These are phyloP conservation scores for Noccaea bulbosa DNA, from an alignment of 345 rosid species.

Conservation along the genomic window DNA sequence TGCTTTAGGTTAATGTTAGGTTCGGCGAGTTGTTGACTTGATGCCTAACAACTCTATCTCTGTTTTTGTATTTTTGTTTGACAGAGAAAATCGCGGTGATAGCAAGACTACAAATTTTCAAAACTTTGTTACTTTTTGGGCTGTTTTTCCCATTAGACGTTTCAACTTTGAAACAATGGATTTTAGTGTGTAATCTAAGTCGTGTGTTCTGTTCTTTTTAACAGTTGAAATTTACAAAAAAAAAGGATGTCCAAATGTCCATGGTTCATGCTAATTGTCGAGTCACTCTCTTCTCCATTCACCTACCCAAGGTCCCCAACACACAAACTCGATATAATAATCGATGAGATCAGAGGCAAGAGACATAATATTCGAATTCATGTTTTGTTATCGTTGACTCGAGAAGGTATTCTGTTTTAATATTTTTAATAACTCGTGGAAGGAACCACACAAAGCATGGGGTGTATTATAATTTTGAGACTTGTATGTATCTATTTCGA, in stretches of 20 bases:
- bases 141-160: neutral
- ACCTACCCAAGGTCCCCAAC: slow-evolving; percentile 25
- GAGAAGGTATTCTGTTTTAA: neutral
- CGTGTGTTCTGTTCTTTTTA: slow-evolving; percentile 18
- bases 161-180: slow-evolving; percentile 28
- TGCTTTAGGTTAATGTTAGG: slow-evolving; percentile 49
- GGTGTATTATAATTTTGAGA: too few relatives aligned
- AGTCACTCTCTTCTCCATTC: slow-evolving; percentile 17
- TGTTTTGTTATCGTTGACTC: slow-evolving; percentile 2
- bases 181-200: slow-evolving; percentile 24
- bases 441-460: too few relatives aligned
- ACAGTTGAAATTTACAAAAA: slow-evolving; percentile 20
- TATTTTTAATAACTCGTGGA: too few relatives aligned
- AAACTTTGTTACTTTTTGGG: slow-evolving; percentile 23
- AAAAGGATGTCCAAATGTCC: slow-evolving; percentile 12
- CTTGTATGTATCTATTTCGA: too few relatives aligned
- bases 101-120: neutral
- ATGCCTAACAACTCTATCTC: slow-evolving; percentile 42
- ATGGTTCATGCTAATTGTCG: slow-evolving; percentile 30
- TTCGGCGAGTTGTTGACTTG: slow-evolving; percentile 50
- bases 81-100: slow-evolving; percentile 42
- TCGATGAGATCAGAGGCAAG: slow-evolving; percentile 24
- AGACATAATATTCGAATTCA: neutral
- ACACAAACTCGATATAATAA: slow-evolving; percentile 3
- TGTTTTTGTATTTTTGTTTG: slow-evolving; percentile 21